Evolutionary conservation across 2,329 filamentous ascomycete genomes (phyloP).

Genomic region (Fusarium chaquense): DNA sequence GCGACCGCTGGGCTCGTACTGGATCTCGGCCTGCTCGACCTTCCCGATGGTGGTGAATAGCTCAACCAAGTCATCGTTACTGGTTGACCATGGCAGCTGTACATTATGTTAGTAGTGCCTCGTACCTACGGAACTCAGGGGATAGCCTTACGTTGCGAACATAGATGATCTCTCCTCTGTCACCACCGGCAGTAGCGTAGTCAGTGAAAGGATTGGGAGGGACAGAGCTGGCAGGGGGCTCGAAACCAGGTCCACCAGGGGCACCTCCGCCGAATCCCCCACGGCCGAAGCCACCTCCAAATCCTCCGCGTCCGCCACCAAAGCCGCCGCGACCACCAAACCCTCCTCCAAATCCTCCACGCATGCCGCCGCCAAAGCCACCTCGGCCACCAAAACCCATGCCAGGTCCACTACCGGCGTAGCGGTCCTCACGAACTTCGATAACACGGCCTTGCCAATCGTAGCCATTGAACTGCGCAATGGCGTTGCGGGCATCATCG

Average conservation of each 20-base stretch:
- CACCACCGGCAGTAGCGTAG: slow-evolving; percentile 86
- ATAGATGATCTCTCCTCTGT: slow-evolving; percentile 87
- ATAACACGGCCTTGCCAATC: slow-evolving; percentile 96
- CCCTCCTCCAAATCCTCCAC: slow-evolving; percentile 70
- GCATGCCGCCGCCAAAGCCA: slow-evolving; percentile 69
- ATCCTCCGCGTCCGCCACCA: slow-evolving; percentile 57
- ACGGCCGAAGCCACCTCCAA: slow-evolving; percentile 59
- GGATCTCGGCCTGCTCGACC: slow-evolving; percentile 98
- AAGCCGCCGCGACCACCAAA: slow-evolving; percentile 65
- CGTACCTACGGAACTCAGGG: neutral
- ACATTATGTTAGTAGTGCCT: slow-evolving; percentile 40
- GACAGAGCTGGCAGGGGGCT: slow-evolving; percentile 62
- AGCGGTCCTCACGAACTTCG: slow-evolving; percentile 96
- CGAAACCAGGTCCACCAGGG: slow-evolving; percentile 55
- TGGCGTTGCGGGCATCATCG: slow-evolving; percentile 94
- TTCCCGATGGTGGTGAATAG: slow-evolving; percentile 98
- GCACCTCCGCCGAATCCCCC: slow-evolving; percentile 60
- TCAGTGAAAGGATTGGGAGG: slow-evolving; percentile 94
- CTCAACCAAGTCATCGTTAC: slow-evolving; percentile 96
- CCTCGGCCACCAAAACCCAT: slow-evolving; percentile 69
- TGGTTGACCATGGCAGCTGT: slow-evolving; percentile 97
- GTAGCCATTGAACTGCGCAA: slow-evolving; percentile 97
- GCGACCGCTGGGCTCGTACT: slow-evolving; percentile 96
- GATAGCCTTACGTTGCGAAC: slow-evolving; percentile 87
- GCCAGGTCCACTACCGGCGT: slow-evolving; percentile 73